Evolutionary conservation across 176 grass and related monocot species (phyloP).

Genomic region (Saccharum spontaneum): DNA sequence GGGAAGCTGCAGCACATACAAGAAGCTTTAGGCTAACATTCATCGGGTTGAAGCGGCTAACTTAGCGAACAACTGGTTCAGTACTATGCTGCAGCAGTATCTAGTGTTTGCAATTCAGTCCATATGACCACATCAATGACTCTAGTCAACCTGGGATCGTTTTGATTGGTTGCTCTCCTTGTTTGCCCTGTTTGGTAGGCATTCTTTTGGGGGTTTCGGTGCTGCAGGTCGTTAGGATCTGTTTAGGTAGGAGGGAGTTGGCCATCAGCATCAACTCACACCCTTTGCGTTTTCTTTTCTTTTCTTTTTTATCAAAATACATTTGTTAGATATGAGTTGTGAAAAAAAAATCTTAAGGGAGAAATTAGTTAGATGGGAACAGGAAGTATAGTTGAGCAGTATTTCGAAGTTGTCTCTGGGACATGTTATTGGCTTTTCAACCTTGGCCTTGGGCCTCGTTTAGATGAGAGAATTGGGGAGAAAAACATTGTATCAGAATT

Average conservation of each 20-base stretch:
- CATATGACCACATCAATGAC: background rate
- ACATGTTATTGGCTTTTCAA: background rate
- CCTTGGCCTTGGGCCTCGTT: too few relatives aligned
- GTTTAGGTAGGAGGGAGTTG: background rate
- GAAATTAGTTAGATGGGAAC: background rate
- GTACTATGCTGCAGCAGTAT: background rate
- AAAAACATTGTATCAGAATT: too few relatives aligned
- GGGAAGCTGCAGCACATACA: background rate
- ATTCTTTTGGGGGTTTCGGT: constrained; percentile 4
- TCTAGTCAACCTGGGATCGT: background rate
- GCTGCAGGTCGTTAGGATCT: constrained; percentile 15
- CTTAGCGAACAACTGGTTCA: background rate
- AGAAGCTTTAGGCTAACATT: background rate
- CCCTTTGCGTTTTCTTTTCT: background rate
- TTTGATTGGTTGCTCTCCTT: background rate
- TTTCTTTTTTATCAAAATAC: background rate
- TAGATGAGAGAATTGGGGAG: too few relatives aligned
- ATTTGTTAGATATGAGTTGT: background rate
- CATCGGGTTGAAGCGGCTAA: background rate
- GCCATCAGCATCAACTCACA: constrained; percentile 23
- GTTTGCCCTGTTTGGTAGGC: background rate
- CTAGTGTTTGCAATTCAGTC: background rate
- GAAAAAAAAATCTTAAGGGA: background rate
- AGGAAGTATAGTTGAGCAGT: background rate
- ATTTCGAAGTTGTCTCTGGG: background rate